Base-by-base conservation (phyloP, 495 filamentous ascomycete species). In the Saxophila tyrrhenica region DNA sequence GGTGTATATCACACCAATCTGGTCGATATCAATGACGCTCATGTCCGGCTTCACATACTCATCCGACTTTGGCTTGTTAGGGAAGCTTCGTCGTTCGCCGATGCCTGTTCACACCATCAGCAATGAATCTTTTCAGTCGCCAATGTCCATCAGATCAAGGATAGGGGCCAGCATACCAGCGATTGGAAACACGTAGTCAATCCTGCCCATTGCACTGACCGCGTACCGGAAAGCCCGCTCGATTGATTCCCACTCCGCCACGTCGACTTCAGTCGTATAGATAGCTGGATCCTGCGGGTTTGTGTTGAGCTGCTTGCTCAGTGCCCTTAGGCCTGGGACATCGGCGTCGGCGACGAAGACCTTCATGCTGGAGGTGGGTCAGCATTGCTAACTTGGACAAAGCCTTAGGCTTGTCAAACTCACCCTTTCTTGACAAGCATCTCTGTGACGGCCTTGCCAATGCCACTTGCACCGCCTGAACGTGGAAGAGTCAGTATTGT, bases 101-200 rank as follows among this genome's bases (percentile, higher is more conserved):
- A 57, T 57, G 7, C 29, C 29, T 35, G 13, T 13, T 7, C 29
- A 5, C 29, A 35, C 29, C 29, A 35, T 35, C 29, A 35, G 29
- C 13, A 35, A 35, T 13, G n/a, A n/a, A n/a, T n/a, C n/a, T n/a
- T n/a, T n/a, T n/a, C n/a, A n/a, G n/a, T n/a, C n/a, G n/a, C n/a
- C n/a, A n/a, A n/a, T n/a, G n/a, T 13, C 29, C 29, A 35, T 35
- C 29, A 35, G n/a, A 35, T 35, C 13, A 35, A 7, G 29, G 13
- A 13, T 5, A 35, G 7, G 29, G 29, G 29, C 5, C 7, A 13
- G 13, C 29, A 13, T 35, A 22, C 54, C 54, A n/a, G 54, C 54
- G 21, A 57, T 54, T n/a, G 54, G 54, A 25, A 55, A 48, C 15
- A 57, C 54, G 20, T 53, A 57, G 22, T 52, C 50, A 8, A 57